Conservation (phyloP, 106 monocot species). For the Apostasia shenzhenica region DNA sequence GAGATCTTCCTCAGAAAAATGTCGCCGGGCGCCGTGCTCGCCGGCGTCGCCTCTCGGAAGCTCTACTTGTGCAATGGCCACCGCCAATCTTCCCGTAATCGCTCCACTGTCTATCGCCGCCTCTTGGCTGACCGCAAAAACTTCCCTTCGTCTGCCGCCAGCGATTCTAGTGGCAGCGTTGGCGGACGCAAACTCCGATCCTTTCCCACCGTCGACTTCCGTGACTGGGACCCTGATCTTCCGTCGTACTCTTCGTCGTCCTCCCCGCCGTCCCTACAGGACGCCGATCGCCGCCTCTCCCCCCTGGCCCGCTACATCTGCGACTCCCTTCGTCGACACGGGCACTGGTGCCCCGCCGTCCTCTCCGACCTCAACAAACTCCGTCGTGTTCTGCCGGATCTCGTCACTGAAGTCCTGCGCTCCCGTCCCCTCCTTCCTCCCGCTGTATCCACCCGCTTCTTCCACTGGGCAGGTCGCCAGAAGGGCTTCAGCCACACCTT, state of each 20-base stretch:
- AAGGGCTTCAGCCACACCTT: conserved; percentile 67
- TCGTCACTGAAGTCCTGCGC: conserved; percentile 77
- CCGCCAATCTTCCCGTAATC: conserved; percentile 43
- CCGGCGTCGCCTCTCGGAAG: conserved; percentile 11
- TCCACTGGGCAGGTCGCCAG: conserved; percentile 74
- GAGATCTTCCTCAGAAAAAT: not conserved
- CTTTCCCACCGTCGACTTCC: conserved; percentile 36
- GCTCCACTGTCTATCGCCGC: conserved; percentile 47
- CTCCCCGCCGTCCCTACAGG: conserved; percentile 8
- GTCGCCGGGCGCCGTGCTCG: not conserved
- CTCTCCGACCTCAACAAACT: conserved; percentile 79
- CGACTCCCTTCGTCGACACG: conserved; percentile 68
- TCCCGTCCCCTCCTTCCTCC: conserved; percentile 30
- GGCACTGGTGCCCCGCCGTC: conserved; percentile 57
- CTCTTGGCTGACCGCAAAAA: conserved; percentile 28
- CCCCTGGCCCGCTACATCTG: conserved; percentile 76
- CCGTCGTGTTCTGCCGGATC: conserved; percentile 64
- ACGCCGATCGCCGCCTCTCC: conserved; percentile 58
- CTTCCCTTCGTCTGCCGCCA: conserved; percentile 17
- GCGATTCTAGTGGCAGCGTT: not conserved
- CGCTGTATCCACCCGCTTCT: conserved; percentile 59
- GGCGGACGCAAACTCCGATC: not conserved
- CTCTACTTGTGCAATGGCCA: conserved; percentile 55
- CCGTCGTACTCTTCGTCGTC: conserved; percentile 4
- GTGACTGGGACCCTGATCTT: conserved; percentile 49